Evolutionary conservation across 148 eudicot species (phyloP).

Genomic region (Polygonum maritimum): DNA sequence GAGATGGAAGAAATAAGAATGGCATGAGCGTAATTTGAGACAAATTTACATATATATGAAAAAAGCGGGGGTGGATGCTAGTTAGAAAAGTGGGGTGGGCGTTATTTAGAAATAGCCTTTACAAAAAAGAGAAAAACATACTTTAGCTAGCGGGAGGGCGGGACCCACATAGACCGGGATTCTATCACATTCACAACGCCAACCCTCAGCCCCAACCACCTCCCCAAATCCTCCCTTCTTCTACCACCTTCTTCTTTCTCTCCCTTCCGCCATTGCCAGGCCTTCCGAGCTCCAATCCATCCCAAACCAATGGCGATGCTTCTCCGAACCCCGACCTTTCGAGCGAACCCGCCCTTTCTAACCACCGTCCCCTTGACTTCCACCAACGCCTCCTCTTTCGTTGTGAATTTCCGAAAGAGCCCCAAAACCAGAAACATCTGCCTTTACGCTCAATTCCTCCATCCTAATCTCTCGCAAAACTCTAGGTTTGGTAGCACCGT

Average conservation of each 20-base stretch:
- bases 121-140: no score
- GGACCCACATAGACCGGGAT: background rate
- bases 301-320: conserved; percentile 24
- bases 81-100: no score
- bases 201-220: conserved; percentile 9
- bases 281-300: background rate
- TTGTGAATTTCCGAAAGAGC: conserved; percentile 10
- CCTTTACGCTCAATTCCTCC: conserved; percentile 11
- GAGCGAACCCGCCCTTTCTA: conserved; percentile 16
- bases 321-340: conserved; percentile 17
- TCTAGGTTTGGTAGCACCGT: conserved; percentile 4
- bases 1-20: no score
- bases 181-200: conserved; percentile 3
- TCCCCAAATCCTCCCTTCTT: background rate
- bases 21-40: no score
- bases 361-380: conserved; percentile 13
- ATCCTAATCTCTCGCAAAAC: conserved; percentile 8
- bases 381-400: conserved; percentile 6
- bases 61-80: no score
- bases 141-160: background rate
- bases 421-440: conserved; percentile 1
- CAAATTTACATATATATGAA: no score
- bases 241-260: background rate
- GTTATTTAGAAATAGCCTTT: no score
- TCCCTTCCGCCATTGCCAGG: background rate